Conservation (phyloP, 2,329 filamentous ascomycete genomes). For the Xylogone sp. region DNA sequence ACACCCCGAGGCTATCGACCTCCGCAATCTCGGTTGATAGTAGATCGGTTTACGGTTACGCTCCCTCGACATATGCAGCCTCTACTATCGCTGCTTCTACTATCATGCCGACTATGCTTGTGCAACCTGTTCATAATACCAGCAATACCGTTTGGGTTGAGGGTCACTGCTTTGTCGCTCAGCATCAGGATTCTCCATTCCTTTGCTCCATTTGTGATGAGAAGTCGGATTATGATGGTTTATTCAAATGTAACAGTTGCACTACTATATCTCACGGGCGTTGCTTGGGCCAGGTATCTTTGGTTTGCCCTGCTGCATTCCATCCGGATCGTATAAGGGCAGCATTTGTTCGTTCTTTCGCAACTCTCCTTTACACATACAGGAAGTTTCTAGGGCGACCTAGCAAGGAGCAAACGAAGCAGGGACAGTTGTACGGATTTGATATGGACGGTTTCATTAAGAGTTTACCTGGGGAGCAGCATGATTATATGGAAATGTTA, state of each 20-base stretch:
- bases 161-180: constrained; percentile 74
- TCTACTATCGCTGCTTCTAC: constrained; percentile 84
- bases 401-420: constrained; percentile 55
- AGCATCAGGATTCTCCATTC: constrained; percentile 52
- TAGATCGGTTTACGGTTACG: constrained; percentile 57
- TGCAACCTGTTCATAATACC: constrained; percentile 75
- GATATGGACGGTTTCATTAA: constrained; percentile 63
- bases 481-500: constrained; percentile 61
- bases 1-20: constrained; percentile 64
- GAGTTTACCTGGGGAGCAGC: constrained; percentile 62
- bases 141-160: constrained; percentile 81
- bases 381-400: constrained; percentile 59
- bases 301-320: constrained; percentile 63
- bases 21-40: constrained; percentile 44
- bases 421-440: constrained; percentile 58
- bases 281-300: constrained; percentile 57
- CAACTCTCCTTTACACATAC: constrained; percentile 64
- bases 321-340: constrained; percentile 58
- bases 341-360: constrained; percentile 61
- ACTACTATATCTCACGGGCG: constrained; percentile 52
- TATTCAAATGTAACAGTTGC: constrained; percentile 71
- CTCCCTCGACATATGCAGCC: constrained; percentile 78
- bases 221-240: constrained; percentile 59
- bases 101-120: constrained; percentile 79
- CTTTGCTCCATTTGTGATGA: constrained; percentile 75